These are phyloP conservation scores for Diospyros lotus DNA, from an alignment of 148 eudicot genomes.

Conservation along the genomic window DNA sequence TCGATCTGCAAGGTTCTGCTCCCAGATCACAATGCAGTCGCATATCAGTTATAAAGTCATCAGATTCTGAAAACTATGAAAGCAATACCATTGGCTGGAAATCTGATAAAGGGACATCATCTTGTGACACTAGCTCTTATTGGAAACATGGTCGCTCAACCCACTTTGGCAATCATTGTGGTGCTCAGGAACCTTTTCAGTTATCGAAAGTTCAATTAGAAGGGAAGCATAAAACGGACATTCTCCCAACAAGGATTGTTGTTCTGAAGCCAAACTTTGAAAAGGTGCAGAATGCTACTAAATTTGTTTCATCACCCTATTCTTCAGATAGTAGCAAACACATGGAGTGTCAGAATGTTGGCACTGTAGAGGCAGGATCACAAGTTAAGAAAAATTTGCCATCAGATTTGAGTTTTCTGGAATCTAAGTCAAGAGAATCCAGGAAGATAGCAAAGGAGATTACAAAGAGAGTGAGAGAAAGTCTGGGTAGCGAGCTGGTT, in stretches of 20 bases:
- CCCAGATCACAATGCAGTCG: conserved; percentile 30
- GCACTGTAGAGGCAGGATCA: conserved; percentile 13
- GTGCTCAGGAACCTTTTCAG: conserved; percentile 21
- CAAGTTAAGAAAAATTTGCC: conserved; percentile 22
- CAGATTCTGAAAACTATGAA: conserved; percentile 34
- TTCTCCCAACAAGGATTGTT: conserved; percentile 55
- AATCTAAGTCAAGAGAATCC: conserved; percentile 44
- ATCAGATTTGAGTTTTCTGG: conserved; percentile 23
- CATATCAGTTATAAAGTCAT: conserved; percentile 35
- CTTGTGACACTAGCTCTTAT: conserved; percentile 34
- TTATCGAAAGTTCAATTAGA: conserved; percentile 23
- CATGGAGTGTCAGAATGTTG: conserved; percentile 2
- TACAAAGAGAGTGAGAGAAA: conserved; percentile 45
- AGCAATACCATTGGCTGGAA: conserved; percentile 42
- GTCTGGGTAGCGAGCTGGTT: conserved; percentile 23
- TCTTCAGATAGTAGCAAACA: conserved; percentile 22
- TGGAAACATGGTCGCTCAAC: conserved; percentile 29
- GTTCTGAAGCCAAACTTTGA: conserved; percentile 71
- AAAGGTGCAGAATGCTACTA: conserved; percentile 24
- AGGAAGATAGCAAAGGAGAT: conserved; percentile 61
- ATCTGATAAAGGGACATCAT: conserved; percentile 31
- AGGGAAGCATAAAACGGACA: conserved; percentile 24
- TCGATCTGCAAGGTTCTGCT: conserved; percentile 36
- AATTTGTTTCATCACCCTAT: conserved; percentile 34
- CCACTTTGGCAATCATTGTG: conserved; percentile 19